These are phyloP conservation scores for Amphirosellinia nigrospora DNA, from an alignment of 495 filamentous ascomycete species.

Conservation along the genomic window DNA sequence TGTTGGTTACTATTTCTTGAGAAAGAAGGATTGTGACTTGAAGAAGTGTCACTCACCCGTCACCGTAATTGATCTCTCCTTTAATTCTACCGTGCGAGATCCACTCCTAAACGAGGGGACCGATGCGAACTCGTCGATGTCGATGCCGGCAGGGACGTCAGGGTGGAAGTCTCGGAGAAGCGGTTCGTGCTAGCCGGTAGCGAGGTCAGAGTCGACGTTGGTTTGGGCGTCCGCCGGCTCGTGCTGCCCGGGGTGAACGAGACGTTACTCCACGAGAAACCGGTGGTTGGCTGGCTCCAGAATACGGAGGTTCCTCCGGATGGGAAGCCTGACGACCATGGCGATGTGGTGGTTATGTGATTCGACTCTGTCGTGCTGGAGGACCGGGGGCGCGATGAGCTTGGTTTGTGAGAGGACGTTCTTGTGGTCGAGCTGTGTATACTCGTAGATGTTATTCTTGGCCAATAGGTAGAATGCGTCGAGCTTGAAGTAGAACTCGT, in stretches of 20 bases:
- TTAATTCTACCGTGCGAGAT: neutral
- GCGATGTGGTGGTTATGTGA: neutral
- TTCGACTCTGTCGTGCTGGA: neutral
- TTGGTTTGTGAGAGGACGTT: neutral
- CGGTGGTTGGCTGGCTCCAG: neutral
- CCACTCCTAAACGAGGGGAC: neutral
- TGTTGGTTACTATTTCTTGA: neutral
- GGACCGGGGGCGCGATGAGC: neutral
- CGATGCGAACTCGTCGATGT: neutral
- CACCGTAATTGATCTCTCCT: slow-evolving; percentile 8
- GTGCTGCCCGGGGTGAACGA: slow-evolving; percentile 21
- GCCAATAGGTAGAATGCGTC: neutral
- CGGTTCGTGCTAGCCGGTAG: neutral
- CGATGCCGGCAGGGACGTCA: slow-evolving; percentile 19
- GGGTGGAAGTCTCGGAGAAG: slow-evolving; percentile 4
- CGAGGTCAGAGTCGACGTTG: neutral
- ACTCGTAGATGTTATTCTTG: slow-evolving; percentile 2
- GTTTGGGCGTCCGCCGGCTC: slow-evolving; percentile 5
- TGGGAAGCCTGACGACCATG: slow-evolving; percentile 10
- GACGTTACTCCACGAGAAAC: slow-evolving; percentile 21
- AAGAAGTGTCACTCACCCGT: neutral
- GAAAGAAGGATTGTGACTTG: neutral
- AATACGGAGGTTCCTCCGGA: slow-evolving; percentile 12
- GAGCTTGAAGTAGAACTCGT: neutral
- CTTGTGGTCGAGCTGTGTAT: neutral